phyloP scores from a whole-genome alignment of 2,329 filamentous ascomycete genomes.

The Rhynchosporium agropyri region DNA sequence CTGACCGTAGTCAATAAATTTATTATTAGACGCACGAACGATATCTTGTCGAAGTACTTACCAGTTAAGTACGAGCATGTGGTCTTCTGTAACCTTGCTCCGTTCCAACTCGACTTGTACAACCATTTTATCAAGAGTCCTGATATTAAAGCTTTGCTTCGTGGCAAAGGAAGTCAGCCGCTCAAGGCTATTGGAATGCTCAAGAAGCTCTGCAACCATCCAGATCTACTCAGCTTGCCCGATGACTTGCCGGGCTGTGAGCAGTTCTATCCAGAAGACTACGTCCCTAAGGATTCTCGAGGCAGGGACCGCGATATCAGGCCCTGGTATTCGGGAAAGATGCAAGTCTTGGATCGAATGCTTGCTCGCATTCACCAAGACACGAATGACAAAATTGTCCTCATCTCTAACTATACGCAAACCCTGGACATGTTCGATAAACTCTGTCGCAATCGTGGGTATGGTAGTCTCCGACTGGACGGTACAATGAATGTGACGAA shows the following conservation, averaged over 20 bases:
- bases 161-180: constrained; percentile 93
- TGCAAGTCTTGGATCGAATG: constrained; percentile 98
- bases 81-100: constrained; percentile 93
- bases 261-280: constrained; percentile 79
- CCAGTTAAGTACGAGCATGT: constrained; percentile 99
- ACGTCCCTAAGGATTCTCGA: constrained; percentile 81
- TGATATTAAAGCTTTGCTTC: constrained; percentile 86
- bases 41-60: constrained; percentile 95
- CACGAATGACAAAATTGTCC: constrained; percentile 98
- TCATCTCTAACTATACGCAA: constrained; percentile 98
- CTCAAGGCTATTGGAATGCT: constrained; percentile 95
- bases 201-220: constrained; percentile 98
- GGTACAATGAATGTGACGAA: constrained; percentile 98
- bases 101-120: constrained; percentile 91
- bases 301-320: constrained; percentile 92
- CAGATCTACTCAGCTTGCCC: constrained; percentile 82
- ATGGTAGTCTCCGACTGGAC: constrained; percentile 86
- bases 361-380: constrained; percentile 91
- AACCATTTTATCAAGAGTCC: constrained; percentile 97
- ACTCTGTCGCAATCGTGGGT: constrained; percentile 81
- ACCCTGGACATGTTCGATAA: constrained; percentile 93
- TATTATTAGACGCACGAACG: constrained; percentile 96
- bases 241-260: constrained; percentile 89
- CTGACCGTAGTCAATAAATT: constrained; percentile 93
- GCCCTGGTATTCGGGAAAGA: constrained; percentile 96